A percentile compares a stretch with the other conserved stretches of the same genome.
phyloP scores from a whole-genome alignment of 1,284 basidiomycete species.

The Pisolithus thermaeus region DNA sequence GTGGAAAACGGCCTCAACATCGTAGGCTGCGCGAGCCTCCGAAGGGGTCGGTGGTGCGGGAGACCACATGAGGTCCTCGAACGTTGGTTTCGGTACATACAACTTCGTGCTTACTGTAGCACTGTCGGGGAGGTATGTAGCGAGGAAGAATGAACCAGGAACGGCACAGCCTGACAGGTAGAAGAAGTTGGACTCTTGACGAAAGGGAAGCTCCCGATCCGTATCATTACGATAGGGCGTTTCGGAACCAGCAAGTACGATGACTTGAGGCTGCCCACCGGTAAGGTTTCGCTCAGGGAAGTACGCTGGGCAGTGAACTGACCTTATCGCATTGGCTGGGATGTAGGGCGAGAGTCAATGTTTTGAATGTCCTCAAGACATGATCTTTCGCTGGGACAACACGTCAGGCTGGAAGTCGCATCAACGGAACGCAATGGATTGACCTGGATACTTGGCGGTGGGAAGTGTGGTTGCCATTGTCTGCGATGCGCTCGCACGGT shows the following conservation, averaged over 20 bases:
- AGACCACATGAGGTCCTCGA: conserved; percentile 79
- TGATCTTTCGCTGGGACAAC: conserved; percentile 38
- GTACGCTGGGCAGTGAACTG: conserved; percentile 1
- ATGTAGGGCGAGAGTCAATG: conserved; percentile 44
- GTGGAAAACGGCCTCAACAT: conserved; percentile 54
- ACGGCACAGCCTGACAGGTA: conserved; percentile 79
- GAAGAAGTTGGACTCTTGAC: conserved; percentile 83
- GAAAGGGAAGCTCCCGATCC: conserved; percentile 78
- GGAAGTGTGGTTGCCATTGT: background rate
- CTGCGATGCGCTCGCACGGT: too few relatives aligned
- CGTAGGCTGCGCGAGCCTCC: conserved; percentile 49
- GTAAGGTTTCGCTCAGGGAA: background rate
- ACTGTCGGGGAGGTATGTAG: conserved; percentile 48
- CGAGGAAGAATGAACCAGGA: conserved; percentile 64
- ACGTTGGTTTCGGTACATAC: conserved; percentile 70
- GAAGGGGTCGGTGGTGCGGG: conserved; percentile 72
- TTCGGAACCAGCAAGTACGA: conserved; percentile 54
- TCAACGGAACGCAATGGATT: background rate
- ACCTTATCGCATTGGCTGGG: conserved; percentile 48
- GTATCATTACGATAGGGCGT: conserved; percentile 79
- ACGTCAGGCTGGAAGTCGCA: background rate
- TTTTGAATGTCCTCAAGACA: conserved; percentile 44
- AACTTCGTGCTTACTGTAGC: conserved; percentile 45
- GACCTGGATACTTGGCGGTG: background rate
- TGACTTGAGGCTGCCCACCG: conserved; percentile 48